Base-by-base conservation (phyloP, 2,329 filamentous ascomycete species). In the Apiospora saccharicola region DNA sequence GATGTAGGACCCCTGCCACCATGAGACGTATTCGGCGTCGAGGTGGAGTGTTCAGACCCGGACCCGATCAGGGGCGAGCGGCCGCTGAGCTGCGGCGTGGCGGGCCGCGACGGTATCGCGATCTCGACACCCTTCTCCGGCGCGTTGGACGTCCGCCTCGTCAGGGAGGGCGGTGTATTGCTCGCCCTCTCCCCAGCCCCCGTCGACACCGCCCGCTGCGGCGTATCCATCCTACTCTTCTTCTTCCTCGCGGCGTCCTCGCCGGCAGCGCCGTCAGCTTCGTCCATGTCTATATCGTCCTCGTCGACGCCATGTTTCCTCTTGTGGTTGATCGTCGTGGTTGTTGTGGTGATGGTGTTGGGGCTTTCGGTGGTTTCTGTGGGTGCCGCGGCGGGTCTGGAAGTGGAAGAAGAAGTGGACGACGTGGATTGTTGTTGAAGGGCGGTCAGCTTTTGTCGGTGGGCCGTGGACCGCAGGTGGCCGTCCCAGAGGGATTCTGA, bases 401-500 rank as follows among this genome's bases (percentile, higher is more conserved):
- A 37, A 7, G 53, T 34, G 16, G 53, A 51, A 13, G 53, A 51
- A 13, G 49, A 51, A 14, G 64, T 67, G 34, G 22, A 19, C 43
- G 37, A n/a, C 43, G 37, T 68, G 13, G 22, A 37, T 72, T 41
- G 77, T 71, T 71, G 16, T 44, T 51, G 46, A 49, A 74, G 72
- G 4, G 72, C 75, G 51, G 82, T 80, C 2, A 82, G 71, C 24
- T 78, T 79, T 61, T 82, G 85, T 75, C 78, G 85, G 83, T 88
- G 90, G 73, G 74, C 83, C 53, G 83, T 78, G 74, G 86, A 83
- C 68, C 85, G 84, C 49, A 90, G 74, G 78, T 94, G 92, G 16
- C 84, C 83, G 26, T 92, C 88, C 92, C 92, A 94, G 44, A 92
- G 83, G 1, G 87, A 83, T 76, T 94, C 92, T 64, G 89, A 86